Evolutionary conservation across 139 green algal genomes (phyloP).

Genomic region (Chlorella sorokiniana): DNA sequence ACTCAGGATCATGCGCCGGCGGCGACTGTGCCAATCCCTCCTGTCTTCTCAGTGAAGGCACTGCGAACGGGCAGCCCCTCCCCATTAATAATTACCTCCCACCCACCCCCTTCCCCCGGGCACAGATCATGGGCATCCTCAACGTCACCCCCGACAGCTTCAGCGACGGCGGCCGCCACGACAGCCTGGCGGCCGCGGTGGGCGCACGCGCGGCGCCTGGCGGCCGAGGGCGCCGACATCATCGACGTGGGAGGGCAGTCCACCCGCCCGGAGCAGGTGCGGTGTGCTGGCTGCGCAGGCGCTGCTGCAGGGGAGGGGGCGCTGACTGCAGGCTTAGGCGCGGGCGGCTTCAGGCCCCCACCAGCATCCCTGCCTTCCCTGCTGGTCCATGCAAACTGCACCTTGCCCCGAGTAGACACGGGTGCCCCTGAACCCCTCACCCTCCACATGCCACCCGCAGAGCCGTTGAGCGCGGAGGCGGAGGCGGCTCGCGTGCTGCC

Average conservation of each 20-base stretch:
- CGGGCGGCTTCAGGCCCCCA: no score
- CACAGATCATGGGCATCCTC: conserved; percentile 90
- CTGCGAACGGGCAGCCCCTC: no score
- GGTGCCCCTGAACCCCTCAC: neutral
- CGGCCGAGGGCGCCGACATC: conserved; percentile 81
- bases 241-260: conserved; percentile 96
- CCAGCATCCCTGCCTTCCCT: no score
- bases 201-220: conserved; percentile 67
- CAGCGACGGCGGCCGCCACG: conserved; percentile 79
- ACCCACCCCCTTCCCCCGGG: neutral
- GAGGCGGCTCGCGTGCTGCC: conserved; percentile 87
- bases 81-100: no score
- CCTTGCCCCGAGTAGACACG: no score
- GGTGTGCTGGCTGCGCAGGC: neutral
- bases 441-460: neutral
- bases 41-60: neutral
- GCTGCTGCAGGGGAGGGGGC: neutral
- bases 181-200: conserved; percentile 52
- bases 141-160: conserved; percentile 99
- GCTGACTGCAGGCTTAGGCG: neutral
- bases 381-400: neutral
- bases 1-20: no score
- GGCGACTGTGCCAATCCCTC: no score
- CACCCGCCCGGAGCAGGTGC: conserved; percentile 77
- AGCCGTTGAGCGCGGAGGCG: conserved; percentile 58